Evolutionary conservation across 2,329 filamentous ascomycete genomes (phyloP).

Genomic region (Ilyonectria sp.): DNA sequence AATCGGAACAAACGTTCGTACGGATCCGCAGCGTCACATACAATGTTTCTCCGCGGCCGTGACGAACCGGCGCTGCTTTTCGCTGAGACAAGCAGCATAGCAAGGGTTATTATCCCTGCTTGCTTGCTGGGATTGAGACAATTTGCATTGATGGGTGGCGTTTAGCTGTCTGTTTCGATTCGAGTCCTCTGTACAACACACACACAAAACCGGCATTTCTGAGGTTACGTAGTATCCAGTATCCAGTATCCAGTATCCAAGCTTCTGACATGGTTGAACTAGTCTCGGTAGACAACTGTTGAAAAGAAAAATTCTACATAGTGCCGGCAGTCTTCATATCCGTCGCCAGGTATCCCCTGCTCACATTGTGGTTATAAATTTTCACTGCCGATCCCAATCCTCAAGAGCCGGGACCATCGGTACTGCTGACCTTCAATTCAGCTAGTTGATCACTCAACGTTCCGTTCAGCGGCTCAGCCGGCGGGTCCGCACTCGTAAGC

Average conservation of each 20-base stretch:
- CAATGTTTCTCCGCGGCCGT: not conserved
- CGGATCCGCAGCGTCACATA: slow-evolving; percentile 5
- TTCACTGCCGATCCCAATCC: slow-evolving; percentile 22
- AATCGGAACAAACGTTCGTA: not conserved
- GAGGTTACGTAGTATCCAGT: not conserved
- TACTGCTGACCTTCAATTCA: slow-evolving; percentile 41
- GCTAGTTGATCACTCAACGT: slow-evolving; percentile 41
- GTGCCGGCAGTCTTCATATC: not conserved
- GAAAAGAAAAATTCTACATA: slow-evolving; percentile 4
- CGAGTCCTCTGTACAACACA: not conserved
- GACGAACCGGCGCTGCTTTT: slow-evolving; percentile 1
- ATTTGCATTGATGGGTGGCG: not conserved
- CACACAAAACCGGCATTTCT: not conserved
- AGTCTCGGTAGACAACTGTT: slow-evolving; percentile 10
- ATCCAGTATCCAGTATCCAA: not conserved
- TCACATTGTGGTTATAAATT: not conserved
- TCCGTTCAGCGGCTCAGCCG: slow-evolving; percentile 18
- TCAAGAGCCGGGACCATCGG: slow-evolving; percentile 15
- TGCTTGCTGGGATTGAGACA: not conserved
- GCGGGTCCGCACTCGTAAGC: slow-evolving; percentile 68
- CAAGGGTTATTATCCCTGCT: not conserved
- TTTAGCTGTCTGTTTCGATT: slow-evolving; percentile 1
- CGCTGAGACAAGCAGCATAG: slow-evolving; percentile 3
- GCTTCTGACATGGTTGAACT: slow-evolving; percentile 2
- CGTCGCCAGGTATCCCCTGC: slow-evolving; percentile 1